Evolutionary conservation across 2,329 filamentous ascomycete genomes (phyloP).

Genomic region (Scolecobasidium constrictum): DNA sequence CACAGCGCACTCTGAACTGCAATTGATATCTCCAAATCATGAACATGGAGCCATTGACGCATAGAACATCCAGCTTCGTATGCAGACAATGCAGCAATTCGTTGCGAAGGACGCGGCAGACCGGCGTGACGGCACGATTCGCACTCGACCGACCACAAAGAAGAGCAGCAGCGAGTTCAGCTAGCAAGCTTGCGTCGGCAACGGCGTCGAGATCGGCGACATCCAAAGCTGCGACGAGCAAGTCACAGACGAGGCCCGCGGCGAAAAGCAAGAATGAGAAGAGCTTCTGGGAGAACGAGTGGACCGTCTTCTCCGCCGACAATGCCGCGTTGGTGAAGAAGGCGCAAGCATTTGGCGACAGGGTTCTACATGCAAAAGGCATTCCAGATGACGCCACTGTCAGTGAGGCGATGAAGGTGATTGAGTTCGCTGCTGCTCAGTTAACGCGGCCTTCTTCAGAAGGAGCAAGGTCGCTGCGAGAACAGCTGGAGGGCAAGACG

Average conservation of each 20-base stretch:
- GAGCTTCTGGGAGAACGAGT: conserved; percentile 10
- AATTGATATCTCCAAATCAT: no score
- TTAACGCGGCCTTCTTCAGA: conserved; percentile 7
- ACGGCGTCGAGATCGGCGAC: background rate
- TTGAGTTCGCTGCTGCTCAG: conserved; percentile 8
- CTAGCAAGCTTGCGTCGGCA: background rate
- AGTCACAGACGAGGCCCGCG: background rate
- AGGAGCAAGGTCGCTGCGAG: background rate
- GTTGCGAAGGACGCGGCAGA: no score
- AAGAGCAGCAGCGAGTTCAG: background rate
- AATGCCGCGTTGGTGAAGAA: conserved; percentile 9
- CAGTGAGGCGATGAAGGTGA: conserved; percentile 8
- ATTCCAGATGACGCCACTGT: conserved; percentile 6
- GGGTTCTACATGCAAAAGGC: conserved; percentile 4
- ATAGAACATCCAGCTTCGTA: no score
- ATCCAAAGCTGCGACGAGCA: background rate
- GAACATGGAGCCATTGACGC: no score
- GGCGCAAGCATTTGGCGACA: conserved; percentile 7
- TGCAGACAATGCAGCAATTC: no score
- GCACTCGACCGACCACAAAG: no score
- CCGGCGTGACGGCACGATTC: no score
- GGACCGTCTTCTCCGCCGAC: conserved; percentile 10
- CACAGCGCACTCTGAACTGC: no score
- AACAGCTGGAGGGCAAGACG: conserved; percentile 23
- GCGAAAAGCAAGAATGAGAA: conserved; percentile 6